Evolutionary conservation across 768 basidiomycete species (phyloP).

Genomic region (Phylloporus scabripes): DNA sequence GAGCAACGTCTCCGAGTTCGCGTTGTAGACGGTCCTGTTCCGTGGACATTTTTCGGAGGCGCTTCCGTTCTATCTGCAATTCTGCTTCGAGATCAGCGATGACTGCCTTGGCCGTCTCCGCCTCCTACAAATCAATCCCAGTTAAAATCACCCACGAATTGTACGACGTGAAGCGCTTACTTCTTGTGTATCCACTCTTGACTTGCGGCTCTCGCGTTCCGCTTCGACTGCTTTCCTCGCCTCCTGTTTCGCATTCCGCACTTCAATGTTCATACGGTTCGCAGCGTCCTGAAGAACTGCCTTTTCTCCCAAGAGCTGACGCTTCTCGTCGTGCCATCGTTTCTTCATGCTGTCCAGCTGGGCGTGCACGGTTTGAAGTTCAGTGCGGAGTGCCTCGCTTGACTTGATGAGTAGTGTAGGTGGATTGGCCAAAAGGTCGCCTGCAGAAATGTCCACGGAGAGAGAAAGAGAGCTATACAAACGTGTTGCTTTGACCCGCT

Average conservation of each 20-base stretch:
- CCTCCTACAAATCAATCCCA: conserved; percentile 44
- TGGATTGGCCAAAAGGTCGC: conserved; percentile 48
- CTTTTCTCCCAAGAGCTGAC: conserved; percentile 61
- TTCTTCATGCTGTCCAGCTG: conserved; percentile 61
- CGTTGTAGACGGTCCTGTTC: conserved; percentile 60
- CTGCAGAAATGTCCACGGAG: conserved; percentile 42
- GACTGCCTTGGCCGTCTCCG: conserved; percentile 57
- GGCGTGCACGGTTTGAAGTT: conserved; percentile 55
- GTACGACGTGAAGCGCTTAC: conserved; percentile 34
- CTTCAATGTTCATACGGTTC: conserved; percentile 56
- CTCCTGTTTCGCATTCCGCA: conserved; percentile 55
- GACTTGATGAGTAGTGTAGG: conserved; percentile 66
- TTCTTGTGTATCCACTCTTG: conserved; percentile 47
- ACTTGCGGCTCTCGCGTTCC: conserved; percentile 44
- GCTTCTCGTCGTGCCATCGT: conserved; percentile 66
- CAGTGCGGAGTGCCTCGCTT: conserved; percentile 55
- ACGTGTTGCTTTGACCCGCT: conserved; percentile 5
- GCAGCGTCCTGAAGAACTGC: conserved; percentile 67
- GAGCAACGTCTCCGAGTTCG: conserved; percentile 58
- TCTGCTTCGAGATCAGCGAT: conserved; percentile 68
- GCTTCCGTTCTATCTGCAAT: conserved; percentile 64
- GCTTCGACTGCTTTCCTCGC: conserved; percentile 47
- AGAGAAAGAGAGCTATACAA: conserved; percentile 40
- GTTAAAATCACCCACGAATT: conserved; percentile 2
- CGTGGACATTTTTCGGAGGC: conserved; percentile 53